Conservation (phyloP, 208 protist genomes). For the Naegleria fowleri region DNA sequence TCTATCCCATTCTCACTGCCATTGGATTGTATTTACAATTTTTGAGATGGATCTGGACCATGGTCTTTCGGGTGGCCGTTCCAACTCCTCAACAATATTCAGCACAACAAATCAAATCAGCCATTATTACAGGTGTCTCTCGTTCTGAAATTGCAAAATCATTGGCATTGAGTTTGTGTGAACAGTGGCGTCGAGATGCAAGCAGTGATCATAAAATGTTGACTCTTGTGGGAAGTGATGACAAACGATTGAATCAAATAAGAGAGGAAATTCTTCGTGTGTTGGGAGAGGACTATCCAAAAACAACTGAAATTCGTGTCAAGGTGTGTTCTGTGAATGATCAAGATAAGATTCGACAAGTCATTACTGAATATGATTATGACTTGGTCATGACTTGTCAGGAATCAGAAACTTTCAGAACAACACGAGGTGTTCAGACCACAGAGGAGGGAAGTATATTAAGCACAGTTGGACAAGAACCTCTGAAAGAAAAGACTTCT, state of each 20-base stretch:
- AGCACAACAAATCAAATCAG: background rate
- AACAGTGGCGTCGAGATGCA: background rate
- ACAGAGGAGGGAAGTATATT: background rate
- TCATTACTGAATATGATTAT: background rate
- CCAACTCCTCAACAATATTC: background rate
- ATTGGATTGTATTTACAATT: background rate
- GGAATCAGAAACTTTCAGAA: background rate
- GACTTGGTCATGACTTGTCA: background rate
- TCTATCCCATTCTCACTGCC: background rate
- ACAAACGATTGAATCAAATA: background rate
- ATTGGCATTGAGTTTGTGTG: background rate
- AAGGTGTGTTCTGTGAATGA: background rate
- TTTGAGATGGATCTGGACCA: background rate
- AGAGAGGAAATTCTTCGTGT: background rate
- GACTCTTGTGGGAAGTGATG: background rate
- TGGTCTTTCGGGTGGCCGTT: background rate
- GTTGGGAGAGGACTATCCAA: background rate
- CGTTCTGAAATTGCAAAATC: background rate
- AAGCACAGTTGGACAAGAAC: background rate
- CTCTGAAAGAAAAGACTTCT: no score
- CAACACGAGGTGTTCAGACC: no score
- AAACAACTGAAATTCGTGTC: background rate
- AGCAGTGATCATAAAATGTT: background rate
- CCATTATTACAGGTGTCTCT: background rate
- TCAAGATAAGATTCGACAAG: background rate